Conservation (phyloP, 208 protist species). For the Strigomonas galati region DNA sequence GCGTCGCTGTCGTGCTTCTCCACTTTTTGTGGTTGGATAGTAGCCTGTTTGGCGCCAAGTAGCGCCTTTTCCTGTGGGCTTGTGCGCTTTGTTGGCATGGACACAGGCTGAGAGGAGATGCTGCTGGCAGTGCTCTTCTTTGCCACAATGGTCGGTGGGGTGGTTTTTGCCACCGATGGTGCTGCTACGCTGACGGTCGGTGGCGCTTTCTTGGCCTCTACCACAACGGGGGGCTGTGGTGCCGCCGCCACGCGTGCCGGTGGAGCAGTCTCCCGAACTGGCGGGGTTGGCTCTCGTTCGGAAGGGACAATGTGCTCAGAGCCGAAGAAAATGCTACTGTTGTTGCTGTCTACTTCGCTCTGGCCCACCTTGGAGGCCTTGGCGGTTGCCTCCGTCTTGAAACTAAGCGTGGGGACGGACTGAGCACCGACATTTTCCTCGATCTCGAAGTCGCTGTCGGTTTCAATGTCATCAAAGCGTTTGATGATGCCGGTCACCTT, state of each 20-base stretch:
- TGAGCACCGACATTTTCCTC: conserved; percentile 13
- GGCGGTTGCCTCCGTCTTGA: conserved; percentile 27
- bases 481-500: conserved; percentile 10
- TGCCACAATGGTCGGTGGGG: neutral
- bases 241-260: neutral
- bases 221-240: too few species aligned
- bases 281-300: neutral
- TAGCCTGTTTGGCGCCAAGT: neutral
- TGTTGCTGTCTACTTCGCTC: conserved; percentile 11
- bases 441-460: conserved; percentile 39
- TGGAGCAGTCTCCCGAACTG: neutral
- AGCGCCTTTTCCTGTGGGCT: neutral
- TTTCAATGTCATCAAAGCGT: conserved; percentile 44
- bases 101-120: neutral
- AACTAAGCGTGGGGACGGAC: conserved; percentile 25
- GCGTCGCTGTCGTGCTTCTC: too few species aligned
- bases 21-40: too few species aligned
- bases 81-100: neutral
- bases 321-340: conserved; percentile 19
- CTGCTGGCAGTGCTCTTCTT: neutral
- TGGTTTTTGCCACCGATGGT: neutral
- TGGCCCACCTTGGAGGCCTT: conserved; percentile 25
- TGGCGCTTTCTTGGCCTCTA: too few species aligned
- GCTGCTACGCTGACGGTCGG: neutral
- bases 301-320: neutral